These are phyloP conservation scores for Lumnitzera littorea DNA, from an alignment of 345 rosid species.

Conservation along the genomic window DNA sequence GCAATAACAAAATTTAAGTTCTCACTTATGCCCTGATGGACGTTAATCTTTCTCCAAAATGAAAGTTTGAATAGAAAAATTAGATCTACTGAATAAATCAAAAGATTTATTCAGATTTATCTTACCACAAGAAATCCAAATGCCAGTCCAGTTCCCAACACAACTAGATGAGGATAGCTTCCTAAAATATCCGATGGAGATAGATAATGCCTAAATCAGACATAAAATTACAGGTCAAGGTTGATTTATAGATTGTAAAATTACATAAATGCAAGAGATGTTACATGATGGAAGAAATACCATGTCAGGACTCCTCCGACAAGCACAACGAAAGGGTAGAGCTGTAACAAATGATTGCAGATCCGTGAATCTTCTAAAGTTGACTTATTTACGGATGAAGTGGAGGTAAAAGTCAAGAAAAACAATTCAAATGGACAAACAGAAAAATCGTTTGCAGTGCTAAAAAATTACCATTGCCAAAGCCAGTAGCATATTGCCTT, in stretches of 20 bases:
- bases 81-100: too few relatives aligned
- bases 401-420: not conserved
- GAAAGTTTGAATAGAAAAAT: too few relatives aligned
- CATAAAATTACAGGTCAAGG: too few relatives aligned
- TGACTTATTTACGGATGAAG: too few relatives aligned
- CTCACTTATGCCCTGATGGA: too few relatives aligned
- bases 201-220: conserved; percentile 45
- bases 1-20: too few relatives aligned
- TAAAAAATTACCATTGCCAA: conserved; percentile 69
- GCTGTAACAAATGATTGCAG: conserved; percentile 28
- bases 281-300: conserved; percentile 30
- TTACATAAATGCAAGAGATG: too few relatives aligned
- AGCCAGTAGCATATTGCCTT: conserved; percentile 83
- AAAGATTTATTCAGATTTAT: not conserved
- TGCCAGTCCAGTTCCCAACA: conserved; percentile 97
- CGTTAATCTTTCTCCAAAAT: too few relatives aligned
- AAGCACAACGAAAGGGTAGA: conserved; percentile 66
- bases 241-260: too few relatives aligned
- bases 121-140: conserved; percentile 98
- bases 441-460: not conserved
- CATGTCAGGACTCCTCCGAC: conserved; percentile 80
- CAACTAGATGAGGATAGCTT: conserved; percentile 80
- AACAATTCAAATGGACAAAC: not conserved
- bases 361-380: too few relatives aligned
- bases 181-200: conserved; percentile 75